phyloP scores from a whole-genome alignment of 768 basidiomycete species.

The Lactifluus pinguis region DNA sequence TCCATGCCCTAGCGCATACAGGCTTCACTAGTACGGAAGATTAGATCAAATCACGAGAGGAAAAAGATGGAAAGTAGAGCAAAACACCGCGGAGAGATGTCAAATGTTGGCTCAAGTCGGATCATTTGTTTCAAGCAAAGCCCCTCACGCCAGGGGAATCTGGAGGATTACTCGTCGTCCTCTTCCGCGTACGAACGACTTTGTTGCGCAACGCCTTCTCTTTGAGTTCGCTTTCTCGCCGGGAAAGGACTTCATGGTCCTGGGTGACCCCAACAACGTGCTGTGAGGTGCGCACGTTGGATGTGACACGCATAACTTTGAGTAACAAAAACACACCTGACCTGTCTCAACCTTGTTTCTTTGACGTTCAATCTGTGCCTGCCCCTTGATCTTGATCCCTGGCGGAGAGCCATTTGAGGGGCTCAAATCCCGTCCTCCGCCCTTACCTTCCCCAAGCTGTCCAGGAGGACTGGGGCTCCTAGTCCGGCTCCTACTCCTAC shows the following conservation, averaged over 20 bases:
- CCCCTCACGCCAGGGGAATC: not conserved
- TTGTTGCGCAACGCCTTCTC: slow-evolving; percentile 78
- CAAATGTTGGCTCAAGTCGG: not conserved
- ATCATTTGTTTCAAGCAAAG: not conserved
- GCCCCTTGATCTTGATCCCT: slow-evolving; percentile 72
- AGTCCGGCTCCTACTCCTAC: slow-evolving; percentile 12
- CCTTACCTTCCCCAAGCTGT: slow-evolving; percentile 16
- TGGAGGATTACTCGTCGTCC: slow-evolving; percentile 4
- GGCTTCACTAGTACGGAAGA: slow-evolving; percentile 11
- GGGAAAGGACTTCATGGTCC: slow-evolving; percentile 42
- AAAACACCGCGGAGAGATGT: slow-evolving; percentile 11
- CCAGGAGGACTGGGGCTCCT: slow-evolving; percentile 7
- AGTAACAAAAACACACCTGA: slow-evolving; percentile 15
- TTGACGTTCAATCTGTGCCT: slow-evolving; percentile 44
- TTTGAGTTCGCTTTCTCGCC: slow-evolving; percentile 70
- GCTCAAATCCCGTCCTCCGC: slow-evolving; percentile 20
- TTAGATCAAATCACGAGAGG: slow-evolving; percentile 11
- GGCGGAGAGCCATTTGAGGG: slow-evolving; percentile 28
- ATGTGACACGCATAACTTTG: not conserved
- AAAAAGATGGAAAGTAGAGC: not conserved
- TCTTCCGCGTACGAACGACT: slow-evolving; percentile 62
- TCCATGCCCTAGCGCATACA: slow-evolving; percentile 6
- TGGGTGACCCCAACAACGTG: slow-evolving; percentile 20
- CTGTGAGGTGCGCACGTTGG: not conserved
- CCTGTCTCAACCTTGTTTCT: slow-evolving; percentile 45